phyloP scores from a whole-genome alignment of 306 rosid species.

The Cicer pinnatifidum region DNA sequence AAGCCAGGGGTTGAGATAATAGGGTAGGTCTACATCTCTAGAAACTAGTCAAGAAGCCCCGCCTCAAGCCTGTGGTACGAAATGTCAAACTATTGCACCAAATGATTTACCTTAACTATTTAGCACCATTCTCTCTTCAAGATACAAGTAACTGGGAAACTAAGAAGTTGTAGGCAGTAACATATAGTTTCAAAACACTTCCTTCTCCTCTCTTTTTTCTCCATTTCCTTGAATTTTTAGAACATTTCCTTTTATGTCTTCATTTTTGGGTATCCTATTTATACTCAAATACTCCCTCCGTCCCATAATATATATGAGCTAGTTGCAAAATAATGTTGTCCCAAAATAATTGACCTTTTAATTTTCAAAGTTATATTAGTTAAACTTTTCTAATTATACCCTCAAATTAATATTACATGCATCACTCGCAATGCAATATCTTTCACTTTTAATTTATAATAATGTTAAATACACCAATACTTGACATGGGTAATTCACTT shows the following conservation, averaged over 20 bases:
- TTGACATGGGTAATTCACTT: no score
- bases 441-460: no score
- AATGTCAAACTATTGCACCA: slow-evolving; percentile 30
- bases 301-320: no score
- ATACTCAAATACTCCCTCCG: background rate
- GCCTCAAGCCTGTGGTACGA: slow-evolving; percentile 33
- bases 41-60: slow-evolving; percentile 33
- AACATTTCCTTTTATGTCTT: slow-evolving; percentile 25
- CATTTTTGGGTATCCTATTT: slow-evolving; percentile 30
- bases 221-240: slow-evolving; percentile 30
- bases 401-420: no score
- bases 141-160: slow-evolving; percentile 31
- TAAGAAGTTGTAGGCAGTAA: slow-evolving; percentile 3
- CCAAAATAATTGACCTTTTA: no score
- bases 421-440: no score
- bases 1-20: slow-evolving; percentile 38
- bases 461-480: no score
- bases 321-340: no score
- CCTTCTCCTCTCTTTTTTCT: background rate
- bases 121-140: slow-evolving; percentile 29
- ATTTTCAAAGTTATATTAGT: no score
- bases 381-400: no score
- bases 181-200: slow-evolving; percentile 23
- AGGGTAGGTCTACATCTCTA: slow-evolving; percentile 34
- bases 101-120: slow-evolving; percentile 38